Evolutionary conservation across 768 basidiomycete genomes (phyloP).

Genomic region (Mycena maculata): DNA sequence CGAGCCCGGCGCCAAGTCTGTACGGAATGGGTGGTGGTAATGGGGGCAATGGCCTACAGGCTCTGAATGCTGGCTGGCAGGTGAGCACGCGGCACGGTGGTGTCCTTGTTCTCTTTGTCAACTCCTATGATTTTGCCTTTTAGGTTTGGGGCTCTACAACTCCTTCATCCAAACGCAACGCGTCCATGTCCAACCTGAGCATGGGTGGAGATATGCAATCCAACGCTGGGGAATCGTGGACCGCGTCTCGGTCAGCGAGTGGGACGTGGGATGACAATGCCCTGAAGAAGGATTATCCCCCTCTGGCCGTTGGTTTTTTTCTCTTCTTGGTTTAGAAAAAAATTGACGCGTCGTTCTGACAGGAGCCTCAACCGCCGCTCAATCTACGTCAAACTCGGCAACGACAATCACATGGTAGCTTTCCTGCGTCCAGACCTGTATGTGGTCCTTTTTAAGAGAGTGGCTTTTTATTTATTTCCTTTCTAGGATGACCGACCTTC

Average conservation of each 20-base stretch:
- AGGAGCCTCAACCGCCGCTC: slow-evolving; percentile 60
- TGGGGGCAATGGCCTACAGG: slow-evolving; percentile 63
- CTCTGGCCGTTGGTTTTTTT: slow-evolving; percentile 53
- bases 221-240: slow-evolving; percentile 63
- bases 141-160: slow-evolving; percentile 71
- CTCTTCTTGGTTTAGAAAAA: slow-evolving; percentile 15
- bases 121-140: slow-evolving; percentile 33
- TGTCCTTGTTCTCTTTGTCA: slow-evolving; percentile 22
- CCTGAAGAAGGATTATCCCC: slow-evolving; percentile 61
- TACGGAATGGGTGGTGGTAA: slow-evolving; percentile 64
- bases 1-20: slow-evolving; percentile 57
- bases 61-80: slow-evolving; percentile 76
- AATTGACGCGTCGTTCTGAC: slow-evolving; percentile 23
- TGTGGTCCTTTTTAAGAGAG: slow-evolving; percentile 32
- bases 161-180: slow-evolving; percentile 65
- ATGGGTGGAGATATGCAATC: slow-evolving; percentile 55
- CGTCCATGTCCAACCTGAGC: slow-evolving; percentile 71
- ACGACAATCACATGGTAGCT: slow-evolving; percentile 55
- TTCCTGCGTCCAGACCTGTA: slow-evolving; percentile 57
- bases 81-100: slow-evolving; percentile 49
- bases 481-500: slow-evolving; percentile 59
- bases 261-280: slow-evolving; percentile 71
- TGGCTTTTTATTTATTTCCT: slow-evolving; percentile 32
- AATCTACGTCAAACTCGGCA: slow-evolving; percentile 59
- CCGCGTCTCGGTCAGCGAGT: slow-evolving; percentile 60